Base-by-base conservation (phyloP, 2,329 filamentous ascomycete species). In the Colletotrichum navitas region DNA sequence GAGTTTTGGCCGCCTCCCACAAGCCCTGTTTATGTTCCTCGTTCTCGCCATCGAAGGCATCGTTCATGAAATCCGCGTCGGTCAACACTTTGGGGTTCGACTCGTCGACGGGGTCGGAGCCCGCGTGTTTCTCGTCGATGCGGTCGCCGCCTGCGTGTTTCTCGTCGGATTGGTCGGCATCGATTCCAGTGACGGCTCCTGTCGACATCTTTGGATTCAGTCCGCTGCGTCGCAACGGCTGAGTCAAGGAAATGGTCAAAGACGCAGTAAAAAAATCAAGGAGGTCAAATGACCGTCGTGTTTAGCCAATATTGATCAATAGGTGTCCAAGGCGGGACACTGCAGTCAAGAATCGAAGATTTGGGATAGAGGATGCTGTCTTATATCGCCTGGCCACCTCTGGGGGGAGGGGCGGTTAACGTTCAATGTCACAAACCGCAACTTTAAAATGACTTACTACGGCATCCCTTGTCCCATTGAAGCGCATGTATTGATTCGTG, bases 41-140 rank as follows among this genome's bases (percentile, higher is more conserved):
- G 67, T 83, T 83, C 79, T 86, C 84, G 21, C 78, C 82, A 66
- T 81, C 78, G 32, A 82, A 79, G 66, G 81, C 82, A 74, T 83
- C 81, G 60, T 78, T 79, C 79, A 85, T 78, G 54, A 83, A 75
- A 56, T 82, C 79, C 24, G 76, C 32, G 68, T 83, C 79, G 56
- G 68, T 76, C 47, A 84, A 60, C 54, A 81, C 75, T 68, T 84
- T 81, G 34, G 76, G 73, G 34, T 82, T 76, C 21, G 77, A 74
- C n/a, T 78, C 70, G 63, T 81, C 61, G 1, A 36, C 5, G 16
- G 1, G 41, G 16, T 8, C 6, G 41, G 3, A 3, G 41, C 16
- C 41, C 16, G 16, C 41, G 10, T 21, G 16, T 43, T 43, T 43
- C 39, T 43, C 39, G 14, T 43, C 65, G 1, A 51, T 16, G 5